Percentiles rank a stretch among this genome's conserved stretches.
phyloP scores from a whole-genome alignment of 805 yeast species.

The Starmerella vaccinii region DNA sequence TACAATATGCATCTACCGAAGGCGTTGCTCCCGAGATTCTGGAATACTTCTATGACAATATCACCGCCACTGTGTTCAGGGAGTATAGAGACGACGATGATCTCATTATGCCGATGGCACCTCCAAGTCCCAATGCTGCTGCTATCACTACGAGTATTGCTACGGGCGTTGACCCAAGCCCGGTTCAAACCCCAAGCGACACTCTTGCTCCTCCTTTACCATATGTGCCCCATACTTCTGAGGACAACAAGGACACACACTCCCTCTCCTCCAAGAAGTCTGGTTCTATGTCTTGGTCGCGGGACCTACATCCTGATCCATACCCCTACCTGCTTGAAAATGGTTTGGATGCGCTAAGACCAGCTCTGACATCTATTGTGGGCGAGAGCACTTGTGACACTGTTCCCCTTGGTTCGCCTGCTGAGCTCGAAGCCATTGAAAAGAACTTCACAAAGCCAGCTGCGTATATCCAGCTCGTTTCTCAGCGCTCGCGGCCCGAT shows the following conservation, averaged over 20 bases:
- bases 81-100: slow-evolving; percentile 43
- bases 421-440: slow-evolving; percentile 6
- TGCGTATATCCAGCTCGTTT: slow-evolving; percentile 29
- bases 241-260: slow-evolving; percentile 7
- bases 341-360: slow-evolving; percentile 31
- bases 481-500: slow-evolving; percentile 33
- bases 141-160: background rate
- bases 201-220: background rate
- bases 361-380: slow-evolving; percentile 18
- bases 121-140: slow-evolving; percentile 1
- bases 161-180: background rate
- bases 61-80: slow-evolving; percentile 48
- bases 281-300: slow-evolving; percentile 18
- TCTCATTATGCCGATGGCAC: background rate
- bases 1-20: slow-evolving; percentile 36
- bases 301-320: slow-evolving; percentile 28
- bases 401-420: background rate
- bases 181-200: background rate
- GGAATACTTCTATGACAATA: slow-evolving; percentile 56
- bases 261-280: slow-evolving; percentile 15
- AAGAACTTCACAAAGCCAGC: slow-evolving; percentile 1
- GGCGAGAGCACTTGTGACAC: slow-evolving; percentile 4
- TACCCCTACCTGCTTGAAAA: slow-evolving; percentile 32
- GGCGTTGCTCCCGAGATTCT: slow-evolving; percentile 32
- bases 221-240: background rate